A percentile compares a stretch with the other conserved stretches of the same genome.
Evolutionary conservation across 169 alveolate genomes (phyloP).

Genomic region (Amoebophrya sp.): DNA sequence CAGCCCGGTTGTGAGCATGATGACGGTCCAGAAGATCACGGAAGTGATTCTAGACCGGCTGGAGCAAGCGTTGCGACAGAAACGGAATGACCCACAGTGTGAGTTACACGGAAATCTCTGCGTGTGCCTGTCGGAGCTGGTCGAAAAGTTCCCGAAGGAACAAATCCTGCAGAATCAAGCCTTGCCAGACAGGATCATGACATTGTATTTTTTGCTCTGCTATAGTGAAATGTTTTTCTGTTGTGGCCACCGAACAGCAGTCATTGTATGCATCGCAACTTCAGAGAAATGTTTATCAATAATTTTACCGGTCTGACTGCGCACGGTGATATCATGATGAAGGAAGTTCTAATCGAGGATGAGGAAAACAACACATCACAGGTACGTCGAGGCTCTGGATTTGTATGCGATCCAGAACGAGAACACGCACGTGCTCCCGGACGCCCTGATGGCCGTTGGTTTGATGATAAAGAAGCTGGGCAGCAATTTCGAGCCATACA

Average conservation of each 20-base stretch:
- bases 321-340: too few species aligned
- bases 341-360: too few species aligned
- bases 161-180: neutral
- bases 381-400: neutral
- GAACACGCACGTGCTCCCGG: neutral
- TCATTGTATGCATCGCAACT: too few species aligned
- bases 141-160: neutral
- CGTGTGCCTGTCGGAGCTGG: conserved; percentile 13
- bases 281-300: too few species aligned
- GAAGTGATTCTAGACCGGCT: neutral
- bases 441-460: neutral
- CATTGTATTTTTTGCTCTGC: neutral
- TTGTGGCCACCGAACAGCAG: too few species aligned
- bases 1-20: too few species aligned
- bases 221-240: too few species aligned
- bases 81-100: neutral
- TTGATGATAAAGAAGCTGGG: neutral
- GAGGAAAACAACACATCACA: too few species aligned
- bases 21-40: neutral
- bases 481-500: neutral
- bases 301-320: too few species aligned
- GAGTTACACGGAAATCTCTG: neutral
- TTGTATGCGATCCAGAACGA: neutral
- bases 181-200: neutral
- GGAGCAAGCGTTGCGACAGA: neutral